Conservation (phyloP, 257 asterid species). For the Cordia subcordata region DNA sequence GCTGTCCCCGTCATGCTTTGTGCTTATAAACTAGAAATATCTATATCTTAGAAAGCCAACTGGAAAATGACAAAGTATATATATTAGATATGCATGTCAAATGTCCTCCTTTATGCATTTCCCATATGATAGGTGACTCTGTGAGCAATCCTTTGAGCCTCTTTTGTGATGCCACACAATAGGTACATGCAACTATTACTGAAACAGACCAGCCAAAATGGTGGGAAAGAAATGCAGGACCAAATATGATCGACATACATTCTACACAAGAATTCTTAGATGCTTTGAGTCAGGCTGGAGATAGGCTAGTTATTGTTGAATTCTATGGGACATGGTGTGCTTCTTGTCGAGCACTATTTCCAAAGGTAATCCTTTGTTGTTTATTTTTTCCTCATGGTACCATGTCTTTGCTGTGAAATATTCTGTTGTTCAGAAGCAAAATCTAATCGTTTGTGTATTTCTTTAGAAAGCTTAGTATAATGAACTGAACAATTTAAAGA, state of each 20-base stretch:
- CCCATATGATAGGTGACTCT: background rate
- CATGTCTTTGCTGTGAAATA: background rate
- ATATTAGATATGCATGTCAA: no score
- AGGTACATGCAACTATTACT: conserved; percentile 59
- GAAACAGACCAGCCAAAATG: conserved; percentile 71
- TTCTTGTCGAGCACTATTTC: conserved; percentile 82
- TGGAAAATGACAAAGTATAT: background rate
- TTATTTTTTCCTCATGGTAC: background rate
- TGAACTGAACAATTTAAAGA: no score
- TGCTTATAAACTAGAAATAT: background rate
- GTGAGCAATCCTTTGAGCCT: conserved; percentile 11
- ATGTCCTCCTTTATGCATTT: no score
- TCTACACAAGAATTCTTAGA: conserved; percentile 67
- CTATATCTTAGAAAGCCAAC: background rate
- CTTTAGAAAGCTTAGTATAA: no score
- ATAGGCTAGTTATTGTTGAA: conserved; percentile 75
- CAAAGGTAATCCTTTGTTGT: conserved; percentile 49
- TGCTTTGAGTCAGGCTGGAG: conserved; percentile 81
- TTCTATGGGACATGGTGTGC: conserved; percentile 96
- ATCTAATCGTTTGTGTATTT: no score
- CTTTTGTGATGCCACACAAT: conserved; percentile 7
- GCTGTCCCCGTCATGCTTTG: background rate
- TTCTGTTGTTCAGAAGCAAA: background rate
- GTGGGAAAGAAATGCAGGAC: conserved; percentile 91
- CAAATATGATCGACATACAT: conserved; percentile 88